Conservation (phyloP, 2,329 filamentous ascomycete species). For the Fusarium mundagurra region DNA sequence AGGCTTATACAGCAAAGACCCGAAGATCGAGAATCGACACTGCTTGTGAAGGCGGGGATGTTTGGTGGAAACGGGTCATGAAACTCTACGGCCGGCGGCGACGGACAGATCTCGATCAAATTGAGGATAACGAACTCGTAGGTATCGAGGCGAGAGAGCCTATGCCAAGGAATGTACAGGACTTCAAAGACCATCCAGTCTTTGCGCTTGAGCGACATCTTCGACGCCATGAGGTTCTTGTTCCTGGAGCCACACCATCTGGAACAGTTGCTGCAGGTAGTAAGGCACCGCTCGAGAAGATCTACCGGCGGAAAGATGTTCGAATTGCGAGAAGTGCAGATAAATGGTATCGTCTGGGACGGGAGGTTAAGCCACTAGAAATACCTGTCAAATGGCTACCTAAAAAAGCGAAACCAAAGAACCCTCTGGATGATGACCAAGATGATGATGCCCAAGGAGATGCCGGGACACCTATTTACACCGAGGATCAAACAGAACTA, state of each 20-base stretch:
- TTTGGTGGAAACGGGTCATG: conserved; percentile 66
- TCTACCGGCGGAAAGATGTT: conserved; percentile 86
- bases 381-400: conserved; percentile 82
- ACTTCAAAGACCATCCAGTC: conserved; percentile 87
- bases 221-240: conserved; percentile 82
- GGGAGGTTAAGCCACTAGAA: conserved; percentile 80
- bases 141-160: conserved; percentile 78
- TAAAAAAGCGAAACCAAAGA: conserved; percentile 53
- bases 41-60: conserved; percentile 56
- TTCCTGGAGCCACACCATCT: conserved; percentile 73
- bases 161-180: conserved; percentile 86
- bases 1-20: conserved; percentile 91
- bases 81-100: conserved; percentile 55
- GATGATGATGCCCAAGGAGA: conserved; percentile 46
- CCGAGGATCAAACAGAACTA: conserved; percentile 71
- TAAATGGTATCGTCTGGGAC: conserved; percentile 90
- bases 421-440: conserved; percentile 39
- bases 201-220: conserved; percentile 89
- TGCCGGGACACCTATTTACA: conserved; percentile 67
- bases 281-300: conserved; percentile 72
- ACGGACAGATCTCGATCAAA: conserved; percentile 76
- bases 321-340: conserved; percentile 80
- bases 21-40: conserved; percentile 80
- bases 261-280: conserved; percentile 80
- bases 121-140: conserved; percentile 82